These are phyloP conservation scores for Penicillium nucicola DNA, from an alignment of 495 filamentous ascomycete genomes.

Conservation along the genomic window DNA sequence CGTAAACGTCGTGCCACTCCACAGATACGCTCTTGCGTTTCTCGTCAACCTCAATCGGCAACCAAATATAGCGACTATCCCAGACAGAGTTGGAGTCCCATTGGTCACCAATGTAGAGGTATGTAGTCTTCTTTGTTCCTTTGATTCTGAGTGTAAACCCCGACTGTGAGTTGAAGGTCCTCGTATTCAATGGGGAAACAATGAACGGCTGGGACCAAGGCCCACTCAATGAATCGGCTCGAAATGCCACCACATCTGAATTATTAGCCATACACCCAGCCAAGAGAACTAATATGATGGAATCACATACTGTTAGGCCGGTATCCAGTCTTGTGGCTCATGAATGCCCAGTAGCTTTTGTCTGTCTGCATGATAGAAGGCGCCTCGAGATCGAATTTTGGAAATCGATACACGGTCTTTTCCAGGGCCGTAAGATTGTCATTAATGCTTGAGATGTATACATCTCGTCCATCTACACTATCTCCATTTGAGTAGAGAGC, in stretches of 20 bases:
- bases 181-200: conserved; percentile 43
- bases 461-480: conserved; percentile 18
- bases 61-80: conserved; percentile 52
- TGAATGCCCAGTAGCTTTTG: conserved; percentile 25
- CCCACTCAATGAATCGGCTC: conserved; percentile 36
- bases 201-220: conserved; percentile 52
- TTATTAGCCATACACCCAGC: too few relatives aligned
- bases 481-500: conserved; percentile 27
- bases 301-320: conserved; percentile 21
- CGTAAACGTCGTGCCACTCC: conserved; percentile 25
- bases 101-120: conserved; percentile 50
- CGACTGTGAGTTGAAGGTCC: conserved; percentile 52
- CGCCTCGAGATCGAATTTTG: conserved; percentile 26
- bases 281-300: neutral
- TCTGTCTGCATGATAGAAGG: conserved; percentile 26
- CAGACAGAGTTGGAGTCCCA: conserved; percentile 53
- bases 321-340: conserved; percentile 30
- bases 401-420: conserved; percentile 17
- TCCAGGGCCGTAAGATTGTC: conserved; percentile 17
- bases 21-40: conserved; percentile 18
- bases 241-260: conserved; percentile 25
- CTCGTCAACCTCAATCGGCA: conserved; percentile 42
- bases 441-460: conserved; percentile 20
- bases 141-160: conserved; percentile 45
- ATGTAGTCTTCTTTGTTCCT: conserved; percentile 44